Evolutionary conservation across 257 asterid species (phyloP).

Genomic region (Gentiana macrophylla): DNA sequence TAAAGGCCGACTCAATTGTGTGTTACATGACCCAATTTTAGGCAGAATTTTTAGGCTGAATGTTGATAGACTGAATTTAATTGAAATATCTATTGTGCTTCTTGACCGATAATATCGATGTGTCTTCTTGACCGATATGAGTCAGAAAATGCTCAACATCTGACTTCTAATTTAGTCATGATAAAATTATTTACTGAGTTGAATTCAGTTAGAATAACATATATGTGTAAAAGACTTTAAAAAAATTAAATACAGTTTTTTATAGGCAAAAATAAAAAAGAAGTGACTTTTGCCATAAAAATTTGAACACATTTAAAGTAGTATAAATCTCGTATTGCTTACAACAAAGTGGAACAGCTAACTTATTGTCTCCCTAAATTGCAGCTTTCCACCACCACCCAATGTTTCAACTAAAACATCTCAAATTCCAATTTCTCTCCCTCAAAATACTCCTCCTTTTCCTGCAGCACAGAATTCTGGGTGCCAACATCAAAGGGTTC

Average conservation of each 20-base stretch:
- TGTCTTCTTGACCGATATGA: neutral
- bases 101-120: neutral
- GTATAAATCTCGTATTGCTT: too few relatives aligned
- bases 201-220: neutral
- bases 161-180: neutral
- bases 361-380: neutral
- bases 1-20: too few relatives aligned
- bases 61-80: too few relatives aligned
- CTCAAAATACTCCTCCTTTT: constrained; percentile 27
- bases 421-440: constrained; percentile 59
- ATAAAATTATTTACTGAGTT: neutral
- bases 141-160: neutral
- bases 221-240: neutral
- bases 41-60: too few relatives aligned
- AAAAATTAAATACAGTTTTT: too few relatives aligned
- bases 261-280: neutral
- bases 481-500: constrained; percentile 31
- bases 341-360: too few relatives aligned
- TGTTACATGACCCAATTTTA: too few relatives aligned
- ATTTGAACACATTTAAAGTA: constrained; percentile 1
- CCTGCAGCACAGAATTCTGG: constrained; percentile 13
- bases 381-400: neutral
- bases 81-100: too few relatives aligned
- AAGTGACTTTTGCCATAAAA: constrained; percentile 5
- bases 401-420: constrained; percentile 32